Conservation (phyloP, 2,329 filamentous ascomycete species). For the Ceratocystis eucalypticola region DNA sequence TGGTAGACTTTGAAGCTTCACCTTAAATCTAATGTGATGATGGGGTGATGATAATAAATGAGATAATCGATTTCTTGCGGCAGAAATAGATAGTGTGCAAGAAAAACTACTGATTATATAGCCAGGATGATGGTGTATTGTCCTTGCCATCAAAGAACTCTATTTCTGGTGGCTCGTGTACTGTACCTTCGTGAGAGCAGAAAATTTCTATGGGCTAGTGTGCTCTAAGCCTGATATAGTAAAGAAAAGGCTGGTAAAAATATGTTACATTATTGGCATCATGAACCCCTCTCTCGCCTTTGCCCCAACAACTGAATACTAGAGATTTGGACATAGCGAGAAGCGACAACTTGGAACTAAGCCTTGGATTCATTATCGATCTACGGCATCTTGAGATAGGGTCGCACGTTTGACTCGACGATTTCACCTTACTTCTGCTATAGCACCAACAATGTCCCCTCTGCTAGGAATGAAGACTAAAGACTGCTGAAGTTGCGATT, state of each 20-base stretch:
- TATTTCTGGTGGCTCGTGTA: constrained; percentile 4
- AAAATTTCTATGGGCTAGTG: not conserved
- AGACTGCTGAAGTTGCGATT: not conserved
- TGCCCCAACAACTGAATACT: no score
- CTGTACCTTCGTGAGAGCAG: not conserved
- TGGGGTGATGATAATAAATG: no score
- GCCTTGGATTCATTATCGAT: not conserved
- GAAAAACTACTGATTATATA: not conserved
- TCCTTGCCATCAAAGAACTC: not conserved
- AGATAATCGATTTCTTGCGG: no score
- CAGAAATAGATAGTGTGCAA: not conserved
- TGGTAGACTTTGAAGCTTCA: not conserved
- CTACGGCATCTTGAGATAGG: not conserved
- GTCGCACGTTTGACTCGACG: not conserved
- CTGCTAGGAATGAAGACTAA: not conserved
- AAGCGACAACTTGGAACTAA: not conserved
- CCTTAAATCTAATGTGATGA: not conserved
- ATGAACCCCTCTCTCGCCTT: not conserved
- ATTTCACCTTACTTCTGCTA: not conserved
- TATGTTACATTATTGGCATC: not conserved
- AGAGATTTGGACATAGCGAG: not conserved
- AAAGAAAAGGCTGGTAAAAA: not conserved
- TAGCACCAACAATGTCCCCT: not conserved
- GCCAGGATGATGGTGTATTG: not conserved
- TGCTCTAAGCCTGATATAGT: not conserved